phyloP scores from a whole-genome alignment of 345 rosid species.

The Hibiscus syriacus region DNA sequence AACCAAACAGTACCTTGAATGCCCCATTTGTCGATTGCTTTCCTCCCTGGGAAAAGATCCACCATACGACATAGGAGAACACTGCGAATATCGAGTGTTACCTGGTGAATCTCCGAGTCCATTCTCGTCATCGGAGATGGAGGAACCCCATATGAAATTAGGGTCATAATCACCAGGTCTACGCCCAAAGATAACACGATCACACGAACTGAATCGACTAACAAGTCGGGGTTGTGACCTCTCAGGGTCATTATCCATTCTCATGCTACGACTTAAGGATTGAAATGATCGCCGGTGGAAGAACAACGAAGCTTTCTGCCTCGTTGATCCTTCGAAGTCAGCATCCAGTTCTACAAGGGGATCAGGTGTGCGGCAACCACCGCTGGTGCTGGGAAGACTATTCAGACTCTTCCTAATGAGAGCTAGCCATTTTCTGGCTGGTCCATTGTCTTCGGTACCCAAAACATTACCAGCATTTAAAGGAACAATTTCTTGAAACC shows the following conservation, averaged over 20 bases:
- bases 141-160: slow-evolving; percentile 55
- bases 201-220: slow-evolving; percentile 76
- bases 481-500: slow-evolving; percentile 98
- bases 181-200: slow-evolving; percentile 52
- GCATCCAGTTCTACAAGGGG: slow-evolving; percentile 82
- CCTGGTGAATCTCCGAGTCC: slow-evolving; percentile 56
- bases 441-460: slow-evolving; percentile 93
- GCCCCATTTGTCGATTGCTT: slow-evolving; percentile 35
- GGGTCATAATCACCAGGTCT: slow-evolving; percentile 62
- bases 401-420: slow-evolving; percentile 80
- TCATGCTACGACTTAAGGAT: slow-evolving; percentile 64
- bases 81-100: slow-evolving; percentile 27
- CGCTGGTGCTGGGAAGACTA: slow-evolving; percentile 63
- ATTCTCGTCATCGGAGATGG: slow-evolving; percentile 59
- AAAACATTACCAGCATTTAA: slow-evolving; percentile 94
- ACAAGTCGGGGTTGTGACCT: slow-evolving; percentile 46
- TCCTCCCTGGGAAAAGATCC: slow-evolving; percentile 51
- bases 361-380: slow-evolving; percentile 55
- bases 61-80: slow-evolving; percentile 42
- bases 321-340: slow-evolving; percentile 68
- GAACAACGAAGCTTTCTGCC: slow-evolving; percentile 48
- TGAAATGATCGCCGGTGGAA: slow-evolving; percentile 75
- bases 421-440: slow-evolving; percentile 90
- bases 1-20: slow-evolving; percentile 73
- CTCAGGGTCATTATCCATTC: slow-evolving; percentile 43